phyloP scores from a whole-genome alignment of 1,284 basidiomycete genomes.

The Ceratobasidium sp. region DNA sequence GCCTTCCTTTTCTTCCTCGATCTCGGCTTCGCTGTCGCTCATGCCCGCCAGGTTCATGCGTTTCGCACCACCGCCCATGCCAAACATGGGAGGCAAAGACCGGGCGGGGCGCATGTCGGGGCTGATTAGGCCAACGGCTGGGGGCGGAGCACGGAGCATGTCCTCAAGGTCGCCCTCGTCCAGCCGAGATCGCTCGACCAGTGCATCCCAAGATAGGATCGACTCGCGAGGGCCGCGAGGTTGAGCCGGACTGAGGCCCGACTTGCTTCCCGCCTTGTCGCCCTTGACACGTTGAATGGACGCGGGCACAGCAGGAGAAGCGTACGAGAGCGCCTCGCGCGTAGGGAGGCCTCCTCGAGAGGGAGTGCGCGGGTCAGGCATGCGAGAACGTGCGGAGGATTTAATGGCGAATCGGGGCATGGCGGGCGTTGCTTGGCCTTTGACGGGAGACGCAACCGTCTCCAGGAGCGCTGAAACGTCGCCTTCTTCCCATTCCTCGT shows the following conservation, averaged over 20 bases:
- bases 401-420: constrained; percentile 29
- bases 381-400: constrained; percentile 19
- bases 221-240: constrained; percentile 34
- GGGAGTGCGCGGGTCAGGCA: constrained; percentile 9
- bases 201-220: constrained; percentile 39
- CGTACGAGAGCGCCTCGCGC: constrained; percentile 37
- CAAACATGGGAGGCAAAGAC: constrained; percentile 12
- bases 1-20: constrained; percentile 25
- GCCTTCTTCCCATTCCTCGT: constrained; percentile 35
- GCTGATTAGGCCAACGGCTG: constrained; percentile 27
- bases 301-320: constrained; percentile 18
- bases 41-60: constrained; percentile 41
- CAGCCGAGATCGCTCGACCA: constrained; percentile 41
- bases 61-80: not conserved
- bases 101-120: constrained; percentile 42
- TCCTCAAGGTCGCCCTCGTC: constrained; percentile 38
- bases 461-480: constrained; percentile 34
- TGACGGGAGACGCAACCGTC: constrained; percentile 28
- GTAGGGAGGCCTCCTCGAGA: constrained; percentile 18
- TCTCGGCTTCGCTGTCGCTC: constrained; percentile 41
- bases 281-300: constrained; percentile 25
- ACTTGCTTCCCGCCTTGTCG: constrained; percentile 7
- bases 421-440: constrained; percentile 35
- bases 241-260: not conserved
- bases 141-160: constrained; percentile 38